Evolutionary conservation across 257 asterid genomes (phyloP).

Genomic region (Solanum chiquidenum): DNA sequence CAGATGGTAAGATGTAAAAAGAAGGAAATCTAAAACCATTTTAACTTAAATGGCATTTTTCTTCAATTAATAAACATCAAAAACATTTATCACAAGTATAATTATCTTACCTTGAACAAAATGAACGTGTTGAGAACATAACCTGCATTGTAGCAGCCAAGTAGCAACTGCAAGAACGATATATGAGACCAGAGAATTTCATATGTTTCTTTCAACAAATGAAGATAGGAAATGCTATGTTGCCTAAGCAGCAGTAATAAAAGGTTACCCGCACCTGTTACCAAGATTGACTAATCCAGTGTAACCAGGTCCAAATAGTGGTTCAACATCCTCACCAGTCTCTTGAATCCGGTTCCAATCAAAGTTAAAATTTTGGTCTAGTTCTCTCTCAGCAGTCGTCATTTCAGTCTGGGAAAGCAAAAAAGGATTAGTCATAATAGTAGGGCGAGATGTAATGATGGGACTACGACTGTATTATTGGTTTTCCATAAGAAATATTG

Average conservation of each 20-base stretch:
- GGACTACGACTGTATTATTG: not conserved
- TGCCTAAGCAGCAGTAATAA: not conserved
- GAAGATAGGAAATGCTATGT: not conserved
- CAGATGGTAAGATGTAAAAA: not conserved
- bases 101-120: constrained; percentile 60
- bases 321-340: constrained; percentile 82
- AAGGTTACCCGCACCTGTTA: constrained; percentile 53
- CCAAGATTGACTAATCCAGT: constrained; percentile 97
- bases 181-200: constrained; percentile 1
- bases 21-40: not conserved
- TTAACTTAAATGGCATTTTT: not conserved
- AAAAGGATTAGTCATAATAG: constrained; percentile 1
- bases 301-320: constrained; percentile 91
- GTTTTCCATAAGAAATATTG: not conserved
- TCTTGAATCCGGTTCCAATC: constrained; percentile 99
- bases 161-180: constrained; percentile 67
- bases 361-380: constrained; percentile 82
- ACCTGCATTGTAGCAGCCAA: constrained; percentile 99
- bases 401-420: constrained; percentile 64
- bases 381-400: constrained; percentile 99
- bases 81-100: not conserved
- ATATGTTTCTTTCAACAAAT: not conserved
- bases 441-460: not conserved
- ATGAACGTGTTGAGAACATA: constrained; percentile 67
- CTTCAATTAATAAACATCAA: not conserved